Evolutionary conservation across 768 basidiomycete species (phyloP).

Genomic region (Leccinum disarticulatum): DNA sequence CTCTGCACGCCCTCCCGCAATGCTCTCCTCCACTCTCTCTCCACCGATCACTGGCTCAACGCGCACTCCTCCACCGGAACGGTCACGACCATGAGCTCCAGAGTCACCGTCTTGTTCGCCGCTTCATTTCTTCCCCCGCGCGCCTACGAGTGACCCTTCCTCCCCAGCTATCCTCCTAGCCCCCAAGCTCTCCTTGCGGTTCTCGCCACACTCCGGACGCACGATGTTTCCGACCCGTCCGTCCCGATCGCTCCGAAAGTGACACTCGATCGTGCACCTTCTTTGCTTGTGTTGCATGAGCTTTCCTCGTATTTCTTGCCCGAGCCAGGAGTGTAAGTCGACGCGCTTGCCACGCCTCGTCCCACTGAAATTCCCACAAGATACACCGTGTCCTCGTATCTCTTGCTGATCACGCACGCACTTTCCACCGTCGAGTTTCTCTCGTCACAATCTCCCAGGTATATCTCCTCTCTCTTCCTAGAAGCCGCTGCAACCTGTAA

Average conservation of each 20-base stretch:
- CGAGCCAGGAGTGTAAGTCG: constrained; percentile 25
- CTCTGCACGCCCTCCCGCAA: constrained; percentile 55
- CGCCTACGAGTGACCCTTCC: constrained; percentile 11
- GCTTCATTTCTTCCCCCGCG: neutral
- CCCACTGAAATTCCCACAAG: constrained; percentile 18
- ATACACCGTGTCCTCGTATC: constrained; percentile 49
- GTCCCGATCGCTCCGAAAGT: constrained; percentile 31
- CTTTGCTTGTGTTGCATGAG: constrained; percentile 60
- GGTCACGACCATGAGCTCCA: constrained; percentile 38
- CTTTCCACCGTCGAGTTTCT: constrained; percentile 42
- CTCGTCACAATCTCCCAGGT: constrained; percentile 27
- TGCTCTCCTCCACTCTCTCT: constrained; percentile 42
- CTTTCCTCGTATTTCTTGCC: constrained; percentile 53
- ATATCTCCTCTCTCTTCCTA: constrained; percentile 5
- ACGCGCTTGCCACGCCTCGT: neutral
- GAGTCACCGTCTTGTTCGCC: constrained; percentile 58
- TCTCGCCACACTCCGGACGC: constrained; percentile 47
- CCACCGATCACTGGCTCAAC: constrained; percentile 47
- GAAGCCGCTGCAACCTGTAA: neutral
- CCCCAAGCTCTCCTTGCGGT: constrained; percentile 54
- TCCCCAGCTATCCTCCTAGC: constrained; percentile 60
- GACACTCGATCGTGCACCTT: constrained; percentile 41
- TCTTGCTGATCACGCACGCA: constrained; percentile 48
- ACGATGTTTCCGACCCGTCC: constrained; percentile 21
- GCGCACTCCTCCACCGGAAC: constrained; percentile 40